Evolutionary conservation across 140 eudicot species (phyloP).

Genomic region (Flaveria floridana): DNA sequence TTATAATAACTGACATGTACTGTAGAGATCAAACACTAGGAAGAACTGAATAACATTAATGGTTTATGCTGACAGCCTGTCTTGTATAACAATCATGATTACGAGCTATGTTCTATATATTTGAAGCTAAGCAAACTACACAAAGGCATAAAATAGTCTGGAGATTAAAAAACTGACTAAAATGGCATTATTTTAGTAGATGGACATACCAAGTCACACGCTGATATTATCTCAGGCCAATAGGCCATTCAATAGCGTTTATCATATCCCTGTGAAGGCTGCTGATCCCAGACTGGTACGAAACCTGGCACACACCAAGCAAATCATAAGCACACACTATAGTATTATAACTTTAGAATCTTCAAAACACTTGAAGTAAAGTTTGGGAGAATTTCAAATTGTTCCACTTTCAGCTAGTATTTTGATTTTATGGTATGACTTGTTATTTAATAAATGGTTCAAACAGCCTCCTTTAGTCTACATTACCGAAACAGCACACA

Average conservation of each 20-base stretch:
- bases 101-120: constrained; percentile 29
- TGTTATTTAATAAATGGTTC: not conserved
- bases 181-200: constrained; percentile 27
- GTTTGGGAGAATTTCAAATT: not conserved
- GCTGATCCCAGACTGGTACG: constrained; percentile 82
- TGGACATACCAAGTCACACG: constrained; percentile 36
- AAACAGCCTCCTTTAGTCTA: not conserved
- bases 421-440: not conserved
- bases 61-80: constrained; percentile 21
- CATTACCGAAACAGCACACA: constrained; percentile 1
- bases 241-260: constrained; percentile 55
- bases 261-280: constrained; percentile 72
- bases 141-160: constrained; percentile 25
- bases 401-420: not conserved
- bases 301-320: constrained; percentile 51
- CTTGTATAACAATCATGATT: constrained; percentile 33
- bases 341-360: not conserved
- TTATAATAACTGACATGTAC: constrained; percentile 8
- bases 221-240: constrained; percentile 22
- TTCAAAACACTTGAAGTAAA: not conserved
- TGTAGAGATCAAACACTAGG: constrained; percentile 20
- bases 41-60: constrained; percentile 15
- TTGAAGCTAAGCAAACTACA: constrained; percentile 32
- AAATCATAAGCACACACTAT: constrained; percentile 13
- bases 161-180: constrained; percentile 20